Evolutionary conservation across 352 stramenopile species (phyloP).

Genomic region (Phytophthora sp.): DNA sequence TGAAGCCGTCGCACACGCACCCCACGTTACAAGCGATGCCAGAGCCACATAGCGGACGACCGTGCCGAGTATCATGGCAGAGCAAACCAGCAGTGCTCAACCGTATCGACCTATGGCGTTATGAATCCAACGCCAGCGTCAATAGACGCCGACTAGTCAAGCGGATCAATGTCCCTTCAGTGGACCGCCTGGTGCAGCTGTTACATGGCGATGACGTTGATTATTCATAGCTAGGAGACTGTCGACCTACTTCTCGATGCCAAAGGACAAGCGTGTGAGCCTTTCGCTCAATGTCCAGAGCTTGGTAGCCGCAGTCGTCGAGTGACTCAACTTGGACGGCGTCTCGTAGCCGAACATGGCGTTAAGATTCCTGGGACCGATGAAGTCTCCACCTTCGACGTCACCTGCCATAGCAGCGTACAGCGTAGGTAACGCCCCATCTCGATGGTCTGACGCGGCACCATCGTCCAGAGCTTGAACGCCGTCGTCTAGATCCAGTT

Average conservation of each 20-base stretch:
- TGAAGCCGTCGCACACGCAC: conserved; percentile 3
- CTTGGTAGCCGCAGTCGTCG: conserved; percentile 29
- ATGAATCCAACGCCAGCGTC: conserved; percentile 17
- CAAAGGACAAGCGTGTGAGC: conserved; percentile 42
- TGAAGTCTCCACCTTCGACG: conserved; percentile 35
- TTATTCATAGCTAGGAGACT: conserved; percentile 7
- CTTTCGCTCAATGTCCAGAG: conserved; percentile 55
- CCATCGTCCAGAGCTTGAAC: conserved; percentile 35
- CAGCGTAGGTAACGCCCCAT: conserved; percentile 51
- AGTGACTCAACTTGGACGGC: conserved; percentile 34
- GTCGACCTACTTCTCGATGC: conserved; percentile 24
- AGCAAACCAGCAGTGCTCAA: too few species aligned
- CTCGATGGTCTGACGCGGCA: conserved; percentile 30
- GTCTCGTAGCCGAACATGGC: conserved; percentile 48
- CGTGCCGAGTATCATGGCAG: conserved; percentile 13
- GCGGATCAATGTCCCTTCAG: conserved; percentile 17
- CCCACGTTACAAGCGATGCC: conserved; percentile 15
- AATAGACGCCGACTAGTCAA: conserved; percentile 26
- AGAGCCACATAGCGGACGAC: conserved; percentile 24
- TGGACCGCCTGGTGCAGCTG: conserved; percentile 8
- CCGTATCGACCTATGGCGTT: conserved; percentile 1
- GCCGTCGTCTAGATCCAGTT: conserved; percentile 34
- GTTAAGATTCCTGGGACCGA: conserved; percentile 41
- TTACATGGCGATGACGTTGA: conserved; percentile 5
- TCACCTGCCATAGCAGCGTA: conserved; percentile 42